Percentiles rank a stretch among this genome's conserved stretches.
phyloP scores from a whole-genome alignment of 2,329 filamentous ascomycete genomes.

The Pseudodiploospora longispora region DNA sequence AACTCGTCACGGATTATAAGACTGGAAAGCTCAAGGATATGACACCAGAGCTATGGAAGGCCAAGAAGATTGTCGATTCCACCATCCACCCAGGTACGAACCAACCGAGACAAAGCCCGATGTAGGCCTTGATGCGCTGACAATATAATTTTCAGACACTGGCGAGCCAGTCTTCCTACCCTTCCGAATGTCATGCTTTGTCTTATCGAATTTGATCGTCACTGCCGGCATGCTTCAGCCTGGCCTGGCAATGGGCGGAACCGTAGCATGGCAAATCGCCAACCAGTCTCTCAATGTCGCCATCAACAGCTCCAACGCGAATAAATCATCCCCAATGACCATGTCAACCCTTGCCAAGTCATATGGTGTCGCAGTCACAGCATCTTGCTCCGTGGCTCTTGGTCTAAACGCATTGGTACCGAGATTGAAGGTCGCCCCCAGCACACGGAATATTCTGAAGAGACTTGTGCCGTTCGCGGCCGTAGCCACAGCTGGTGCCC shows the following conservation, averaged over 20 bases:
- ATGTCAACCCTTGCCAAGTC: slow-evolving; percentile 76
- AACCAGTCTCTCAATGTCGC: slow-evolving; percentile 98
- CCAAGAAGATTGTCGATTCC: slow-evolving; percentile 95
- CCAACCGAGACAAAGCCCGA: not conserved
- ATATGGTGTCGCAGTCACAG: slow-evolving; percentile 84
- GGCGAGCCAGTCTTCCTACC: slow-evolving; percentile 86
- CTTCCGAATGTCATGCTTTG: slow-evolving; percentile 96
- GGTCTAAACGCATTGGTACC: slow-evolving; percentile 88
- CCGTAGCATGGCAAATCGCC: slow-evolving; percentile 85
- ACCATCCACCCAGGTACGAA: slow-evolving; percentile 83
- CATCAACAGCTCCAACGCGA: slow-evolving; percentile 95
- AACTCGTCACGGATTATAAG: slow-evolving; percentile 77
- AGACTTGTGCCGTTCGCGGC: slow-evolving; percentile 95
- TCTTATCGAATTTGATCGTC: slow-evolving; percentile 86
- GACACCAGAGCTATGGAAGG: slow-evolving; percentile 86
- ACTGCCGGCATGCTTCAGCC: slow-evolving; percentile 97
- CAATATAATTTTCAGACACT: slow-evolving; percentile 56
- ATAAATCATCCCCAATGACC: slow-evolving; percentile 88
- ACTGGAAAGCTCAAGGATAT: slow-evolving; percentile 69
- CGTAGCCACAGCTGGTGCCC: slow-evolving; percentile 79
- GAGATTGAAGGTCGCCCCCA: slow-evolving; percentile 69
- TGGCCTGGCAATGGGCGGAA: slow-evolving; percentile 71
- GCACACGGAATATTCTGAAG: slow-evolving; percentile 65
- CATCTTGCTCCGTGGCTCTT: slow-evolving; percentile 87
- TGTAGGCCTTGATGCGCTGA: not conserved